Evolutionary conservation across 2,329 filamentous ascomycete species (phyloP).

Genomic region (Penicillium hordei): DNA sequence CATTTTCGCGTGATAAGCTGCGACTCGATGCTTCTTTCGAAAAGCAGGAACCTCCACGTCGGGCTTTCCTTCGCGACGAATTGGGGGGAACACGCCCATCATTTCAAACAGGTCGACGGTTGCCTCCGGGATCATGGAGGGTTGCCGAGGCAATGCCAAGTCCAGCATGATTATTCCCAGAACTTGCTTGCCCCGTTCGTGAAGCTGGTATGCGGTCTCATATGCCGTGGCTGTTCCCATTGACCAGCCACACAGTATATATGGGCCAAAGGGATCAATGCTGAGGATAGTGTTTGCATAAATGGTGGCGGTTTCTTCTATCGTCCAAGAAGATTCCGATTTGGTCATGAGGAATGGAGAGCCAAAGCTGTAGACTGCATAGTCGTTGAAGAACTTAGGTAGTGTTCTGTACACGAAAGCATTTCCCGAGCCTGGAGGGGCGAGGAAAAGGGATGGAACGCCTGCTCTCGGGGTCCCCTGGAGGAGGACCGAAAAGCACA

Average conservation of each 20-base stretch:
- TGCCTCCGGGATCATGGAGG: not conserved
- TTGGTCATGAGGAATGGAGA: slow-evolving; percentile 17
- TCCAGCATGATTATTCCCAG: slow-evolving; percentile 8
- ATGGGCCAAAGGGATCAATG: slow-evolving; percentile 10
- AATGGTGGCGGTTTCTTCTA: slow-evolving; percentile 10
- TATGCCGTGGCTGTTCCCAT: slow-evolving; percentile 12
- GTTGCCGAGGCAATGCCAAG: not conserved
- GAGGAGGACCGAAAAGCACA: slow-evolving; percentile 7
- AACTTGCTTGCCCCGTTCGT: slow-evolving; percentile 7
- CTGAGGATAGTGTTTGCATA: slow-evolving; percentile 12
- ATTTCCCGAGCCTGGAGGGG: slow-evolving; percentile 13
- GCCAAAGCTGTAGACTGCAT: slow-evolving; percentile 12
- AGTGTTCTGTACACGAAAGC: slow-evolving; percentile 9
- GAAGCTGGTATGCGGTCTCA: slow-evolving; percentile 8
- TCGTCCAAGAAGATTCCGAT: slow-evolving; percentile 12
- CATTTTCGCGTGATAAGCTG: slow-evolving; percentile 9
- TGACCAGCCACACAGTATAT: slow-evolving; percentile 14
- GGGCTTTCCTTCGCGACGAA: slow-evolving; percentile 8
- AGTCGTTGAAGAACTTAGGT: slow-evolving; percentile 11
- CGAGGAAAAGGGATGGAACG: slow-evolving; percentile 11
- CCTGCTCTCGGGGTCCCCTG: slow-evolving; percentile 9
- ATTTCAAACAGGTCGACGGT: slow-evolving; percentile 12
- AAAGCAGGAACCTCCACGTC: slow-evolving; percentile 14
- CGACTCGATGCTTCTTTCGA: slow-evolving; percentile 8
- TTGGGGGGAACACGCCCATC: slow-evolving; percentile 10